These are phyloP conservation scores for Scheffersomyces titani DNA, from an alignment of 1,139 yeast species.

Conservation along the genomic window DNA sequence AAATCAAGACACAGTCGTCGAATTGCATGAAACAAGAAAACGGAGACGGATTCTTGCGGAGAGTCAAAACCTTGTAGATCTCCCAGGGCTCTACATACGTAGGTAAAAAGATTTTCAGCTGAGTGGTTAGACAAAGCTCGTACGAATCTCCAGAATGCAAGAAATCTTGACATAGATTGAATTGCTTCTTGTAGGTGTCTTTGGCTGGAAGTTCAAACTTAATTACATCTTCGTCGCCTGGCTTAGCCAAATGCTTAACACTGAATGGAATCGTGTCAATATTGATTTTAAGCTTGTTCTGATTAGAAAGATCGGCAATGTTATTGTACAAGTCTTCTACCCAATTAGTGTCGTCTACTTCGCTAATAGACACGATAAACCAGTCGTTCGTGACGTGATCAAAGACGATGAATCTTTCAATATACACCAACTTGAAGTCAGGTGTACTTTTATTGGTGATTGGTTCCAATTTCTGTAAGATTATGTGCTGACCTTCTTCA, in stretches of 20 bases:
- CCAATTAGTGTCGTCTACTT: conserved; percentile 36
- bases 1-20: conserved; percentile 68
- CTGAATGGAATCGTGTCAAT: conserved; percentile 23
- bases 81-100: conserved; percentile 64
- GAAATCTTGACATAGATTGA: conserved; percentile 65
- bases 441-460: conserved; percentile 48
- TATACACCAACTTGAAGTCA: conserved; percentile 72
- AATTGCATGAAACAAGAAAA: conserved; percentile 81
- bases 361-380: conserved; percentile 54
- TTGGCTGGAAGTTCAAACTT: conserved; percentile 55
- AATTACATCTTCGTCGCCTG: conserved; percentile 22
- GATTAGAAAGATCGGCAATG: not conserved
- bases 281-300: conserved; percentile 14
- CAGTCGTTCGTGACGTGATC: conserved; percentile 51
- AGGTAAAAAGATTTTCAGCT: conserved; percentile 61
- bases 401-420: conserved; percentile 64
- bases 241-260: conserved; percentile 26
- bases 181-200: conserved; percentile 54
- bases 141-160: conserved; percentile 87
- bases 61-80: conserved; percentile 69
- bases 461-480: conserved; percentile 31
- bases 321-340: conserved; percentile 18
- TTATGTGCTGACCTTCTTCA: conserved; percentile 69
- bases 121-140: conserved; percentile 87
- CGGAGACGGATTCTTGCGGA: conserved; percentile 82